Evolutionary conservation across 768 basidiomycete species (phyloP), one percentile per base, ranked within the genome.

Genomic region (Chalciporus piperatus): DNA sequence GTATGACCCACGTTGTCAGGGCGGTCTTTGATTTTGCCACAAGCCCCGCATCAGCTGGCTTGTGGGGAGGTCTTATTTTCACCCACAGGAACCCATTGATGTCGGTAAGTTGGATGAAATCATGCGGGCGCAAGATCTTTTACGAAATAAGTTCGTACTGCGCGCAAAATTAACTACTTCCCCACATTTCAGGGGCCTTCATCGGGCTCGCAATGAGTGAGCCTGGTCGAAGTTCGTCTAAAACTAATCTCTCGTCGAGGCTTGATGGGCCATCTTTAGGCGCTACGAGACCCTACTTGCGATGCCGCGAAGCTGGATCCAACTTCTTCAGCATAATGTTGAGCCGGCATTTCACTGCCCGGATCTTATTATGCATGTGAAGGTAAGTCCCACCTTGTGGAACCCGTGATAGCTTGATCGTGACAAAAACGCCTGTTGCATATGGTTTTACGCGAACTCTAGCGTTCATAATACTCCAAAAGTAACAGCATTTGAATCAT

Each of bases 401-500:
- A 39, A 39, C 28, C n/a, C 41, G 41, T 47, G 41, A 38, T 45
- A 23, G 16, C 13, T n/a, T 30, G 23, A 35, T 41, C n/a, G 19
- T 49, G 16, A 51, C 25, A 28, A 4, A 25, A 7, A 17, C 32
- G 25, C 32, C 40, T 42, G 12, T 42, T 20, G 33, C 27, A 23
- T 37, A 37, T 6, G 16, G 35, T 2, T 37, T 37, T 14, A 14
- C 35, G 35, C 35, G 16, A 37, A 37, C 16, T 25, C 32, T 0
- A 12, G 11, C 41, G 27, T 38, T 43, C 49, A 39, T 41, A 39
- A 30, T 45, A n/a, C 27, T 23, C 43, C 17, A 38, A 47, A 45
- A 50, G 41, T 45, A 23, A 47, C 19, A 33, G 30, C 20, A 37
- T 37, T 14, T 20, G 3, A n/a, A 45, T 59, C 59, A 63, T 41